These are phyloP conservation scores for Arachnomyces sp. DNA, from an alignment of 2,329 filamentous ascomycete species.

Conservation along the genomic window DNA sequence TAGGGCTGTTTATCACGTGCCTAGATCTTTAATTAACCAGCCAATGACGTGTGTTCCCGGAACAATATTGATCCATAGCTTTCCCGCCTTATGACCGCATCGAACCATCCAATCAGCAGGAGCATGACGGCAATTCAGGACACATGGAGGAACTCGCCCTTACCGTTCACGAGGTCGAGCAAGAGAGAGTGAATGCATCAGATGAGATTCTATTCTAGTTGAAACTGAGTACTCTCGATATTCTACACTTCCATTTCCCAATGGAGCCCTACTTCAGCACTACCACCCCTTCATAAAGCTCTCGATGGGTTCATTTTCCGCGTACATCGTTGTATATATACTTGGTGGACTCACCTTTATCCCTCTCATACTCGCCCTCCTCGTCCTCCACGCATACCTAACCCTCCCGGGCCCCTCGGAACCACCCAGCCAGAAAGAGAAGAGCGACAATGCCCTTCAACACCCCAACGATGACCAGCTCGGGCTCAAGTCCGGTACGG, in stretches of 20 bases:
- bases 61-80: too few species aligned
- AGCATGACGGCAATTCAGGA: too few species aligned
- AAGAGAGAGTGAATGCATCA: too few species aligned
- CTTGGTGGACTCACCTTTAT: constrained; percentile 83
- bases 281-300: constrained; percentile 23
- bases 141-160: too few species aligned
- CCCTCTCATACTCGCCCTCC: constrained; percentile 56
- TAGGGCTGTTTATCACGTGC: too few species aligned
- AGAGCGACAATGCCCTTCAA: constrained; percentile 24
- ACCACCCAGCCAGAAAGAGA: constrained; percentile 28
- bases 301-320: constrained; percentile 38
- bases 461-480: constrained; percentile 57
- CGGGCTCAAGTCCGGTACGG: constrained; percentile 54
- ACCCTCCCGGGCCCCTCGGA: constrained; percentile 45
- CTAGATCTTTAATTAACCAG: too few species aligned
- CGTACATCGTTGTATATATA: constrained; percentile 67
- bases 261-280: constrained; percentile 25
- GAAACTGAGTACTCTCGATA: too few species aligned
- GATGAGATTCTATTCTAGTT: too few species aligned
- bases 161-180: too few species aligned
- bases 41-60: too few species aligned
- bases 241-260: constrained; percentile 15
- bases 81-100: too few species aligned
- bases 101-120: too few species aligned
- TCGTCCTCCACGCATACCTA: constrained; percentile 60